Evolutionary conservation across 257 asterid genomes (phyloP), one percentile per base, ranked within the genome.

Genomic region (Dorcoceras hygrometricum): DNA sequence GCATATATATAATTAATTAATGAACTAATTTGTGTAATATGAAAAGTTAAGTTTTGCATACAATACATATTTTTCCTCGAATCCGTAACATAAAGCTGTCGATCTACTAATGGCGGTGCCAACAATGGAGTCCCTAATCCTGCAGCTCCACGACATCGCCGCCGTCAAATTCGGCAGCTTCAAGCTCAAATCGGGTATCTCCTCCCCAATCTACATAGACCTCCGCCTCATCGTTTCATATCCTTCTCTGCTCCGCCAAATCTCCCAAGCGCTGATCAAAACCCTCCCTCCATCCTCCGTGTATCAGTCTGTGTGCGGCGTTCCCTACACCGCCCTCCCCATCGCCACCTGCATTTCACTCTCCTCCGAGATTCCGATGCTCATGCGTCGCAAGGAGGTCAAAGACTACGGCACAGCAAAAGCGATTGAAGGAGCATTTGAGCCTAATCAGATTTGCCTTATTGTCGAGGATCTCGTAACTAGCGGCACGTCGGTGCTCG

Each of bases 141-240:
- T 88, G 51, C 90, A 85, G 63, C 97, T 94, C 66, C 95, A 94
- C 76, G 97, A 90, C 68, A 90, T 93, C 73, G 65, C 92, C 55
- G 99, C 99, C 82, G 96, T 93, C 14, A 93, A 93, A 62, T 90
- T 93, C 88, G 99, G 99, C 31, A 82, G 82, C 75, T 90, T 90
- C 86, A 88, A 87, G 87, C 85, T 94, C 59, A 94, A 94, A 77
- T 94, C 99, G 43, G 99, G 99, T 76, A 94, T 94, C 73, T 67
- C 82, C 22, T 93, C 99, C 9, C 99, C 99, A 6, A 90, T 93
- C 74, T 93, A 93, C 86, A 88, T 93, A 55, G 99, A 93, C 84
- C 99, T 93, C 71, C 96, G 99, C 61, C 83, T 93, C 69, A 88
- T 90, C 11, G 94, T 93, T 29, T 93, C 99, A 9, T 88, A 90